Conservation (phyloP, 2,329 filamentous ascomycete species). For the Diplodia corticola region DNA sequence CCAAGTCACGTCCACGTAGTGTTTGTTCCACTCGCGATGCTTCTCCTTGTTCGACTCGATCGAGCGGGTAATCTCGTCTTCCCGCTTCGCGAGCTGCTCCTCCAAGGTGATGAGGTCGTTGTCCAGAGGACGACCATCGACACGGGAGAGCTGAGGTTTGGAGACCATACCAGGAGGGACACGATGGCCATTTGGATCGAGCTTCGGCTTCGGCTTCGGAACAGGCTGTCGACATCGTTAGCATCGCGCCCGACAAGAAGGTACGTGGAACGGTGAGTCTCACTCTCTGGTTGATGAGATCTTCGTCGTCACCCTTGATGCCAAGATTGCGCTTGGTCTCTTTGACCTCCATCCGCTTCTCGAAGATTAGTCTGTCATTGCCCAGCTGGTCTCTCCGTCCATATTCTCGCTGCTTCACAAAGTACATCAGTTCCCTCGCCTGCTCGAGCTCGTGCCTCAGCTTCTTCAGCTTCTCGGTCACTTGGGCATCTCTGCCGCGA, state of each 20-base stretch:
- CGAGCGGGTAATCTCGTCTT: constrained; percentile 75
- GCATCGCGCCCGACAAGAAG: constrained; percentile 15
- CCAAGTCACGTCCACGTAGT: constrained; percentile 84
- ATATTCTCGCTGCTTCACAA: constrained; percentile 78
- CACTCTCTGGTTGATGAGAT: constrained; percentile 88
- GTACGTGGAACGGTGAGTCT: constrained; percentile 32
- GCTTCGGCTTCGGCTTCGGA: constrained; percentile 57
- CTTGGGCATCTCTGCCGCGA: constrained; percentile 86
- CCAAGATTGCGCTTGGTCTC: constrained; percentile 83
- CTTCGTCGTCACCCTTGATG: constrained; percentile 91
- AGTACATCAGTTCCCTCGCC: constrained; percentile 74
- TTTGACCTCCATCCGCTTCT: constrained; percentile 79
- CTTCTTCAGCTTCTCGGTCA: constrained; percentile 90
- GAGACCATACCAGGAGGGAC: constrained; percentile 61
- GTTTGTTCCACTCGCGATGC: constrained; percentile 88
- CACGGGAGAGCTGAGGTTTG: constrained; percentile 52
- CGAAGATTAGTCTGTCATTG: constrained; percentile 75
- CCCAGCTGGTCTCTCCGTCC: constrained; percentile 75
- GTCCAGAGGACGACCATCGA: constrained; percentile 68
- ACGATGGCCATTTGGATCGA: constrained; percentile 60
- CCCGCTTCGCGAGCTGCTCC: constrained; percentile 77
- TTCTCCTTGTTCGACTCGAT: constrained; percentile 86
- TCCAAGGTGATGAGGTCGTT: constrained; percentile 75
- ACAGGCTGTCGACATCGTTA: constrained; percentile 36
- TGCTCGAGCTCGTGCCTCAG: constrained; percentile 89